Evolutionary conservation across 1,284 basidiomycete species (phyloP).

Genomic region (Moesziomyces antarcticus): DNA sequence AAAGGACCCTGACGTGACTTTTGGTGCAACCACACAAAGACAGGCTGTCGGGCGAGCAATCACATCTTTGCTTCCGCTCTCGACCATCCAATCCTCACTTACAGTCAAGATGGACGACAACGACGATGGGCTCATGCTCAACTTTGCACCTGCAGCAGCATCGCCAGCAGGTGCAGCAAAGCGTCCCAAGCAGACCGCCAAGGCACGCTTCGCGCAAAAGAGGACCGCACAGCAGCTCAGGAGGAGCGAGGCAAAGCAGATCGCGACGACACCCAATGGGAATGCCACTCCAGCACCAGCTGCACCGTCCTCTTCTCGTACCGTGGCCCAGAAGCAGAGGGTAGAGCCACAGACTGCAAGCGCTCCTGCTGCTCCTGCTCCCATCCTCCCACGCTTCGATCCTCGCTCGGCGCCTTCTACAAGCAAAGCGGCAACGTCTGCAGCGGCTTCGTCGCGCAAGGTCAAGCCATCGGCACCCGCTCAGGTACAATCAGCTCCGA

Average conservation of each 20-base stretch:
- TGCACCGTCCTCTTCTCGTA: not conserved
- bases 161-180: constrained; percentile 19
- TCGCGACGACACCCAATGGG: not conserved
- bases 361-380: constrained; percentile 7
- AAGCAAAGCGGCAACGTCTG: not conserved
- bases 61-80: not conserved
- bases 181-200: constrained; percentile 40
- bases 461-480: constrained; percentile 5
- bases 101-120: constrained; percentile 56
- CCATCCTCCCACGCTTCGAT: constrained; percentile 21
- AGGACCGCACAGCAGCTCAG: constrained; percentile 29
- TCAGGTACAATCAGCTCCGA: constrained; percentile 6
- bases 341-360: constrained; percentile 14
- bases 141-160: constrained; percentile 56
- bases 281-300: not conserved
- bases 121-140: constrained; percentile 64
- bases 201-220: constrained; percentile 39
- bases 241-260: constrained; percentile 14
- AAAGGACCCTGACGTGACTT: not conserved
- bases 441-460: constrained; percentile 4
- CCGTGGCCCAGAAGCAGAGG: constrained; percentile 11
- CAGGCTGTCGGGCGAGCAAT: too few relatives aligned
- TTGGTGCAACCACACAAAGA: too few relatives aligned
- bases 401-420: constrained; percentile 18
- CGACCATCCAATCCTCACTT: not conserved